Percentiles rank a stretch among this genome's conserved stretches.
Evolutionary conservation across 352 stramenopile genomes (phyloP).

Genomic region (Pythium biforme): DNA sequence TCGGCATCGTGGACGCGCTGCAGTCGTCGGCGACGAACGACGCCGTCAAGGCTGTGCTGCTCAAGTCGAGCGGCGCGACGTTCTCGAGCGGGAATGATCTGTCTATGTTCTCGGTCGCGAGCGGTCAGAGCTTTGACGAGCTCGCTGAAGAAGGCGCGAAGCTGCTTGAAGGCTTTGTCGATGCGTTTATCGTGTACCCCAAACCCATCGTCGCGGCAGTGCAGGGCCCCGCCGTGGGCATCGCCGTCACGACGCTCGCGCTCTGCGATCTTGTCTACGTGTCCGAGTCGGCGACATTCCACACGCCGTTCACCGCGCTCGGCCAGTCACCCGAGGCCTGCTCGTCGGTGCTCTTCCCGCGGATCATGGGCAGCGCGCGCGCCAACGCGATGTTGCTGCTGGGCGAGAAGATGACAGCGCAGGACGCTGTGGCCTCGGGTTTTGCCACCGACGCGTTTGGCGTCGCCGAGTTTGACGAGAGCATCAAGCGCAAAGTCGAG

Average conservation of each 20-base stretch:
- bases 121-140: slow-evolving; percentile 49
- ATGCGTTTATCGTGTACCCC: slow-evolving; percentile 84
- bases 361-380: slow-evolving; percentile 81
- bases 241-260: slow-evolving; percentile 84
- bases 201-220: slow-evolving; percentile 90
- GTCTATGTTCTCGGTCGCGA: slow-evolving; percentile 70
- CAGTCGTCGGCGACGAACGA: slow-evolving; percentile 58
- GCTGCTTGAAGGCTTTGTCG: slow-evolving; percentile 61
- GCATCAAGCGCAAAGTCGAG: slow-evolving; percentile 58
- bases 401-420: slow-evolving; percentile 78
- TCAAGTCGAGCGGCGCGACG: slow-evolving; percentile 83
- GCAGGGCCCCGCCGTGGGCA: slow-evolving; percentile 89
- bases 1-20: slow-evolving; percentile 68
- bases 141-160: slow-evolving; percentile 57
- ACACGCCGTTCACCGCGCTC: slow-evolving; percentile 90
- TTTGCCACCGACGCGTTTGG: slow-evolving; percentile 56
- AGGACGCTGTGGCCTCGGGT: slow-evolving; percentile 43
- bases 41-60: slow-evolving; percentile 77
- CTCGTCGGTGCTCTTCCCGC: slow-evolving; percentile 83
- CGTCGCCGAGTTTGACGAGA: slow-evolving; percentile 58
- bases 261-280: slow-evolving; percentile 91
- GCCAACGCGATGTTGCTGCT: slow-evolving; percentile 89
- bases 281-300: slow-evolving; percentile 84
- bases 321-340: slow-evolving; percentile 91
- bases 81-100: slow-evolving; percentile 91